Conservation (phyloP, 371 early-diverging fungal genomes). For the Fennellomyces sp. region DNA sequence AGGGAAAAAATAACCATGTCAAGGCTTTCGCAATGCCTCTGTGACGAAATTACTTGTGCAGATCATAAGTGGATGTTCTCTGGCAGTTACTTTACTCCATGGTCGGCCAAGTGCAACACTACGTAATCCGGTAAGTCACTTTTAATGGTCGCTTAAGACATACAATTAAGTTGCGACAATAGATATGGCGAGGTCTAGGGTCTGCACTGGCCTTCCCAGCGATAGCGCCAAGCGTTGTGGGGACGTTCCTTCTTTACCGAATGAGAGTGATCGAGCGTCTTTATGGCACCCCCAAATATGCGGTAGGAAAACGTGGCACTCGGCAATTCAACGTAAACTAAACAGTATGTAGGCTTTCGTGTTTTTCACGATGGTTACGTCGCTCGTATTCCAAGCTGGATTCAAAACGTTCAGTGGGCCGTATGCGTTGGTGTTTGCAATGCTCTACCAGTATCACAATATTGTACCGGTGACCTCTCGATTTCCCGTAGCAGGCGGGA, state of each 20-base stretch:
- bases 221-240: slow-evolving; percentile 63
- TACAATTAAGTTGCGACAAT: background rate
- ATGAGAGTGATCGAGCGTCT: slow-evolving; percentile 74
- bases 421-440: slow-evolving; percentile 66
- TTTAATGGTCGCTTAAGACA: background rate
- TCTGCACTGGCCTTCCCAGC: slow-evolving; percentile 58
- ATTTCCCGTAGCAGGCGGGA: slow-evolving; percentile 61
- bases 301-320: slow-evolving; percentile 45
- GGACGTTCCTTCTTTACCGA: slow-evolving; percentile 66
- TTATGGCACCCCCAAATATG: slow-evolving; percentile 71
- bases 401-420: slow-evolving; percentile 14
- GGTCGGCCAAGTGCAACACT: slow-evolving; percentile 5
- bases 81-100: slow-evolving; percentile 53
- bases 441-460: slow-evolving; percentile 60
- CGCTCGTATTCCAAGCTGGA: slow-evolving; percentile 58
- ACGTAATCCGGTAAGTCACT: slow-evolving; percentile 6
- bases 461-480: slow-evolving; percentile 63
- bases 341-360: slow-evolving; percentile 55
- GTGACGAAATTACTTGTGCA: slow-evolving; percentile 65
- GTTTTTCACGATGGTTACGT: slow-evolving; percentile 47
- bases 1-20: background rate
- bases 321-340: too few species aligned
- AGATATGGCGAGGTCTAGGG: slow-evolving; percentile 63
- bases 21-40: slow-evolving; percentile 71
- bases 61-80: slow-evolving; percentile 59